Conservation (phyloP, 257 asterid genomes). For the Solanum neorickii region DNA sequence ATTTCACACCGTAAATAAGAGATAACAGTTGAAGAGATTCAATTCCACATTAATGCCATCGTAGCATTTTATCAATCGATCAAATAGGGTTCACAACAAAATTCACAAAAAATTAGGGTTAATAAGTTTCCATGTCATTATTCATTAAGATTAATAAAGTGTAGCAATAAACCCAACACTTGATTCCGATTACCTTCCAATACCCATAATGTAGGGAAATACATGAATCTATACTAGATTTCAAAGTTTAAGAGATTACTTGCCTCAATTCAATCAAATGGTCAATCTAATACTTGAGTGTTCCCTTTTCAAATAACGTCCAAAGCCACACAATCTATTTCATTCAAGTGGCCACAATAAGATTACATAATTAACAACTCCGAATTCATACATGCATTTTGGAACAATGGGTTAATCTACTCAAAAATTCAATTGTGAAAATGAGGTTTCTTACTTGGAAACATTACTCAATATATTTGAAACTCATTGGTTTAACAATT, state of each 20-base stretch:
- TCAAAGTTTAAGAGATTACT: neutral
- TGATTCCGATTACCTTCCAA: neutral
- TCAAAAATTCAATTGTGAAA: neutral
- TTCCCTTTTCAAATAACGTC: neutral
- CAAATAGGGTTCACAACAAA: neutral
- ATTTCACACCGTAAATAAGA: neutral
- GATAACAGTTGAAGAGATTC: neutral
- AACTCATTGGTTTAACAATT: neutral
- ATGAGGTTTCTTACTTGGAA: neutral
- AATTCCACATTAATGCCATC: neutral
- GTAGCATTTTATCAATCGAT: neutral
- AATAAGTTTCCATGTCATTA: too few relatives aligned
- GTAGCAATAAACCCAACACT: neutral
- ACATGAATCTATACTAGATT: neutral
- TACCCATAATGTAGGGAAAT: neutral
- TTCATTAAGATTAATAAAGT: neutral
- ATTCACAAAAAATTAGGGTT: too few relatives aligned
- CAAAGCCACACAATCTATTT: neutral
- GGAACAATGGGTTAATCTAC: neutral
- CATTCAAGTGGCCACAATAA: neutral
- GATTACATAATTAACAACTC: neutral
- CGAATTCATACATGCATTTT: neutral
- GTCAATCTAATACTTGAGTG: neutral
- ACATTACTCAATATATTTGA: neutral
- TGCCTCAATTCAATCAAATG: neutral